Base-by-base conservation (phyloP, 768 basidiomycete species). In the Lactifluus hygrophoroides region DNA sequence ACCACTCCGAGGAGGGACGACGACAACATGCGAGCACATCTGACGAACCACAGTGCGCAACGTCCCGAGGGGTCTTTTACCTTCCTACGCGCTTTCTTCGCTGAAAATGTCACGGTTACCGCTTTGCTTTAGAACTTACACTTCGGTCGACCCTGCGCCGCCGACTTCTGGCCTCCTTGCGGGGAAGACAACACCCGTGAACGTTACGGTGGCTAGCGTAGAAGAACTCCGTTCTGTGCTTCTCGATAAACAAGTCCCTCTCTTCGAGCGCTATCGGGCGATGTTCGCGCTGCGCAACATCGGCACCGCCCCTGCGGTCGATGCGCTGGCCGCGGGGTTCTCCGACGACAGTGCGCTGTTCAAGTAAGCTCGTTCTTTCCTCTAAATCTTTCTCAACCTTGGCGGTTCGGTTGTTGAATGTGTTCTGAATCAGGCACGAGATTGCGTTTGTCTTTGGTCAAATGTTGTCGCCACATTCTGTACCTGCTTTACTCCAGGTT, bases 361-460 rank as follows among this genome's bases (percentile, higher is more conserved):
- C 85, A 92, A 94, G 92, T 94, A 60, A 65, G 83, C n/a, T n/a
- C 54, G 51, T 50, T 16, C 37, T 13, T 38, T 21, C 40, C 40
- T n/a, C n/a, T n/a, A n/a, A 17, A 42, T 40, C n/a, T n/a, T 44
- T 43, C 40, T 32, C 44, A 23, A 19, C 23, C 28, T 19, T 5
- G 9, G 32, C 7, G 57, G n/a, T n/a, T n/a, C n/a, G 17, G 55
- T n/a, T 28, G 38, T 23, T 37, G 25, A 59, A 1, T 27, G 25
- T 30, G 52, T 56, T 21, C 42, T 10, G 61, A 23, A 27, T 65
- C n/a, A 95, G 94, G 63, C 96, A 99, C 71, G 96, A 99, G 71
- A 92, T 99, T 47, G 96, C 96, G 1, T 99, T 97, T 71, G 88
- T 99, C 45, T 97, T 98, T 67, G 96, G 96, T 13, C 96, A 99